phyloP scores from a whole-genome alignment of 176 grass and related monocot genomes.

The barley (Hordeum vulgare) region MorexV3_pseudomolecules_assembly NC_058521.1:451877236-451877735 shows the following conservation, averaged over 20 bases:
- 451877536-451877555: slow-evolving; percentile 7
- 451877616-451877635: slow-evolving; percentile 89
- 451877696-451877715: background rate
- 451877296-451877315: slow-evolving; percentile 96
- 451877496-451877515: background rate
- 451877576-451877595: slow-evolving; percentile 84
- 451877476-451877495: background rate
- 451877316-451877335: slow-evolving; percentile 78
- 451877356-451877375: slow-evolving; percentile 74
- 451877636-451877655: slow-evolving; percentile 98
- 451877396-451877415: slow-evolving; percentile 92
- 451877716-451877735: slow-evolving; percentile 15
- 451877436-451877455: slow-evolving; percentile 98
- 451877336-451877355: slow-evolving; percentile 78
- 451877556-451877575: background rate
- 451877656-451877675: slow-evolving; percentile 93
- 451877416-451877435: slow-evolving; percentile 93
- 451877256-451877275: slow-evolving; percentile 71
- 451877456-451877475: slow-evolving; percentile 98
- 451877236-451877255: slow-evolving; percentile 59
- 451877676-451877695: slow-evolving; percentile 12
- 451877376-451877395: slow-evolving; percentile 57
- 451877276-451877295: slow-evolving; percentile 88
- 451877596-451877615: slow-evolving; percentile 73
- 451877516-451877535: background rate